Conservation (phyloP, 2,329 filamentous ascomycete species). For the Clarireedia hainanense region DNA sequence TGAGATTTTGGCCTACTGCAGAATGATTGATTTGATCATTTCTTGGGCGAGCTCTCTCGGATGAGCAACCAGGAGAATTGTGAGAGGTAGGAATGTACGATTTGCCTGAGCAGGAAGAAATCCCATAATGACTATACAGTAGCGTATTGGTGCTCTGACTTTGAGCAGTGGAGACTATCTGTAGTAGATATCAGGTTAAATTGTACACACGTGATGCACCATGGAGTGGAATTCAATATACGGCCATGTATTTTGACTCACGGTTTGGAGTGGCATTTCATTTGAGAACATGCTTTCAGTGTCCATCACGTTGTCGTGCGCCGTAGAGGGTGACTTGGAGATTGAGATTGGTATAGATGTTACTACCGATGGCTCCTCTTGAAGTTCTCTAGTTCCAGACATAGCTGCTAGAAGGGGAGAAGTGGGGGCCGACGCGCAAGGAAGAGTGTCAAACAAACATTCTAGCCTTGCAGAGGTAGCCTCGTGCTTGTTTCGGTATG, state of each 20-base stretch:
- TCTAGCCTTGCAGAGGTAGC: not conserved
- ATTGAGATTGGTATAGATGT: not conserved
- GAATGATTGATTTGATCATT: not conserved
- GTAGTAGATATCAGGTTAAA: not conserved
- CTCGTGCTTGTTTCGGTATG: not conserved
- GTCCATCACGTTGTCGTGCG: not conserved
- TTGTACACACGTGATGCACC: not conserved
- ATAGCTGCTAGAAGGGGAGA: slow-evolving; percentile 1
- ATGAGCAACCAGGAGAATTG: not conserved
- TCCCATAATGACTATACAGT: not conserved
- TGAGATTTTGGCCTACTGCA: too few relatives aligned
- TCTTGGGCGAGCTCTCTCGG: not conserved
- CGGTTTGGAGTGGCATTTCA: not conserved
- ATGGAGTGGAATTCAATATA: not conserved
- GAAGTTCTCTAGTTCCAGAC: not conserved
- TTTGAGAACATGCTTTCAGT: not conserved
- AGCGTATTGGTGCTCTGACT: not conserved
- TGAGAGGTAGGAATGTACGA: slow-evolving; percentile 1
- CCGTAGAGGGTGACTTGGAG: not conserved
- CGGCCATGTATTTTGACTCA: not conserved
- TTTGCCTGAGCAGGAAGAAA: slow-evolving; percentile 1
- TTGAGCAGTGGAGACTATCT: too few relatives aligned
- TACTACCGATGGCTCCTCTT: not conserved
- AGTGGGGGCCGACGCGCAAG: not conserved
- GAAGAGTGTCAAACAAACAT: too few relatives aligned